Conservation (phyloP, 2,329 filamentous ascomycete species). For the Pseudogymnoascus sp. region DNA sequence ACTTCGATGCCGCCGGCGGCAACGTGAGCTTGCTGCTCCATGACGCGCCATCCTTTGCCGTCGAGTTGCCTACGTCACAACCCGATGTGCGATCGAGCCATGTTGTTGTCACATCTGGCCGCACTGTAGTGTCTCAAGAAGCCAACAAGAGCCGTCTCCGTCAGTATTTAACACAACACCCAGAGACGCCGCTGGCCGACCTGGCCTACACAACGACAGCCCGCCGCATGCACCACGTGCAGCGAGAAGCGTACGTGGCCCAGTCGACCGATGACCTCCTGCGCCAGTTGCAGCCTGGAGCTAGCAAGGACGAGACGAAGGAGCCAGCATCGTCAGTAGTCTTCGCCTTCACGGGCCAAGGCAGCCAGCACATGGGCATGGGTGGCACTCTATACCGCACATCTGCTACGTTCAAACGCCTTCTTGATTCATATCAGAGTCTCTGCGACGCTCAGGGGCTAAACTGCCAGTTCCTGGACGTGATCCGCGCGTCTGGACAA, state of each 20-base stretch:
- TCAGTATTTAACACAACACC: constrained; percentile 14
- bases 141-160: constrained; percentile 20
- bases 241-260: constrained; percentile 37
- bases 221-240: constrained; percentile 50
- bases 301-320: constrained; percentile 43
- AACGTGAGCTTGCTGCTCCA: constrained; percentile 19
- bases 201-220: neutral
- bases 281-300: constrained; percentile 32
- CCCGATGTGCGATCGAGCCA: constrained; percentile 36
- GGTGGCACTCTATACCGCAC: neutral
- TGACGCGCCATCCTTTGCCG: constrained; percentile 19
- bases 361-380: constrained; percentile 31
- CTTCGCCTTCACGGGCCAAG: constrained; percentile 18
- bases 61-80: constrained; percentile 18
- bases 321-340: constrained; percentile 32
- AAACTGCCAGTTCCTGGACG: neutral
- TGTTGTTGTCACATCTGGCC: constrained; percentile 42
- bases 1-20: constrained; percentile 35
- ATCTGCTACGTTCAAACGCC: constrained; percentile 31
- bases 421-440: neutral
- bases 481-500: constrained; percentile 15
- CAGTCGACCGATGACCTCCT: neutral
- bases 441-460: neutral
- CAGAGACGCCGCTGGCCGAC: constrained; percentile 35
- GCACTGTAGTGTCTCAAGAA: constrained; percentile 20